These are phyloP conservation scores for Persicaria tinctoria DNA, from an alignment of 148 eudicot species.

Conservation along the genomic window DNA sequence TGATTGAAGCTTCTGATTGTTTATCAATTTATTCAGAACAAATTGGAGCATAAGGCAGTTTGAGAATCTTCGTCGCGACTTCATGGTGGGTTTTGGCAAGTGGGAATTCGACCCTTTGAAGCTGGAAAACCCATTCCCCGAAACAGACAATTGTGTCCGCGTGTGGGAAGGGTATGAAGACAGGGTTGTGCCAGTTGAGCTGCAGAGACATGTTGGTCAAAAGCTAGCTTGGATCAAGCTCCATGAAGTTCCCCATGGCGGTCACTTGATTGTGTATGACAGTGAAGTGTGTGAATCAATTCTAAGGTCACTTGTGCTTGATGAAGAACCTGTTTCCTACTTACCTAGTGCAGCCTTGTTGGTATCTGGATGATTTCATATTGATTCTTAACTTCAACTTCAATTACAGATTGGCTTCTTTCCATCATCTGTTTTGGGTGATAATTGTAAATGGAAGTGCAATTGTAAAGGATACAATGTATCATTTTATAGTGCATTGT, in stretches of 20 bases:
- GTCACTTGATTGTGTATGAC: conserved; percentile 13
- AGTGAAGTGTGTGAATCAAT: conserved; percentile 10
- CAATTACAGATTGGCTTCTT: not conserved
- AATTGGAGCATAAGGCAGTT: not conserved
- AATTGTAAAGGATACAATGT: not conserved
- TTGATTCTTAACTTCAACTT: not conserved
- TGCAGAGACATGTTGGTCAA: conserved; percentile 6
- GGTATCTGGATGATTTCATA: not conserved
- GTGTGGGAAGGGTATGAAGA: conserved; percentile 50
- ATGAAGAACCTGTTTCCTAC: conserved; percentile 2
- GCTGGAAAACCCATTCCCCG: conserved; percentile 24
- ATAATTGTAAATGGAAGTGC: conserved; percentile 4
- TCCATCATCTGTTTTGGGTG: not conserved
- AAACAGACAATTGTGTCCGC: conserved; percentile 22
- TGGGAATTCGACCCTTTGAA: conserved; percentile 52
- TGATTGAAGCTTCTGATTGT: not conserved
- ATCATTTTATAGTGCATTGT: not conserved
- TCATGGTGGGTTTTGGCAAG: conserved; percentile 39
- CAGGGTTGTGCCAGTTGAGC: conserved; percentile 27
- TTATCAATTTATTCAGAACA: not conserved
- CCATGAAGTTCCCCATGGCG: conserved; percentile 12
- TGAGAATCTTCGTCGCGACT: conserved; percentile 25
- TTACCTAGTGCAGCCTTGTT: not conserved
- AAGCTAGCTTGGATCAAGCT: conserved; percentile 10
- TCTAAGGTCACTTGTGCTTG: conserved; percentile 12